Base-by-base conservation (phyloP, 352 stramenopile genomes). In the Plasmopara muralis region DNA sequence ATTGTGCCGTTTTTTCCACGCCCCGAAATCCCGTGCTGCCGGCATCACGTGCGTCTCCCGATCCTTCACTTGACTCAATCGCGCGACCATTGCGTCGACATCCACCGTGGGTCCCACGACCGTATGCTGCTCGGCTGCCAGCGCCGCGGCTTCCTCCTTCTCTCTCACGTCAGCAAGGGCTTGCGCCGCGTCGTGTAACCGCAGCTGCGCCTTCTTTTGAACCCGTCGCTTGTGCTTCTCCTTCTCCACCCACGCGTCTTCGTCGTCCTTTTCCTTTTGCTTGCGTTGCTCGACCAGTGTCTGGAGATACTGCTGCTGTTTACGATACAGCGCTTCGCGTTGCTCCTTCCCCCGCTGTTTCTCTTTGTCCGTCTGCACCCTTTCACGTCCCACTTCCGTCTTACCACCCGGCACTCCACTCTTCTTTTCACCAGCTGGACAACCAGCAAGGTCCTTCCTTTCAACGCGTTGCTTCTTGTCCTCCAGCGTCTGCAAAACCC, bases 1-100 rank as follows among this genome's bases (percentile, higher is more conserved):
- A 7, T 77, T 82, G 52, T 96, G 70, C 10, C 87, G 87, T 44
- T 92, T 86, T 68, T 95, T 96, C 88, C 88, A 97, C 16, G 89
- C 83, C 41, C 54, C 67, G 64, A 95, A 95, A 52, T 96, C 85
- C 6, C 83, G 79, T 18, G 70, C 79, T 58, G 86, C 78, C 0
- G 74, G 74, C 9, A 88, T 67, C 37, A 89, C 72, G 31, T 87
- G 62, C 15, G 50, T 61, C 50, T 91, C 80, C 13, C 72, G 77
- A 0, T 84, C 72, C 38, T 87, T 89, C 4, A 91, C 53, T 46
- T 74, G 85, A 55, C 81, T 94, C 39, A 85, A 56, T n/a, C 77
- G 74, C 44, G 72, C 73, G n/a, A 89, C 49, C 74, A 90, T 87
- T n/a, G 77, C 75, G 38, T 85, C 64, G 12, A 86, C 64, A 25